A percentile compares a stretch with the other conserved stretches of the same genome.
These are phyloP conservation scores for Intubia oerlemansii DNA, from an alignment of 2,329 filamentous ascomycete genomes.

Conservation along the genomic window DNA sequence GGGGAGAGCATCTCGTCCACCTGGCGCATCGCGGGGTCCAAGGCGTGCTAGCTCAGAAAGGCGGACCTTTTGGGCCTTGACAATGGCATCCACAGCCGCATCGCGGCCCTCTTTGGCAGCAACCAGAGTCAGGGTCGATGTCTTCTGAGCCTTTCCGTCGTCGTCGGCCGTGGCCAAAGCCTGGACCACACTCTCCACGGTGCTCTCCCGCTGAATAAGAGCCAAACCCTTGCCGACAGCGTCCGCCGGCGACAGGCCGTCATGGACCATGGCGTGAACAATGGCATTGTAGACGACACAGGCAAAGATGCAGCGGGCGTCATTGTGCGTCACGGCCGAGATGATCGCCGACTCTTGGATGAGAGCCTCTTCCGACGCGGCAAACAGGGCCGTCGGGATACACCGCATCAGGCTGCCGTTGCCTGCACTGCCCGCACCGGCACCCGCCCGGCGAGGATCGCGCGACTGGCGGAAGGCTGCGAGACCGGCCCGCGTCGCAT, in stretches of 20 bases:
- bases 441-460: slow-evolving; percentile 15
- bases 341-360: slow-evolving; percentile 15
- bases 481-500: slow-evolving; percentile 17
- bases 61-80: slow-evolving; percentile 10
- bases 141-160: too few relatives aligned
- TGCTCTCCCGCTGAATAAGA: too few relatives aligned
- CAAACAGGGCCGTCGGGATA: slow-evolving; percentile 21
- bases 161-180: too few relatives aligned
- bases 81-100: too few relatives aligned
- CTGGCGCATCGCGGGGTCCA: slow-evolving; percentile 10
- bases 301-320: slow-evolving; percentile 14
- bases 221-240: slow-evolving; percentile 12
- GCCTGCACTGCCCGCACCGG: slow-evolving; percentile 17
- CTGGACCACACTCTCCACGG: too few relatives aligned
- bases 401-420: slow-evolving; percentile 27
- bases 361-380: slow-evolving; percentile 9
- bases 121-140: too few relatives aligned
- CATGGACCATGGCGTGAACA: slow-evolving; percentile 13
- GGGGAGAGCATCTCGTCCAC: slow-evolving; percentile 8
- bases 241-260: slow-evolving; percentile 7
- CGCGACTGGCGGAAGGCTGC: slow-evolving; percentile 9
- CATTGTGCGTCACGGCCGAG: slow-evolving; percentile 19
- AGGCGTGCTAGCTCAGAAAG: slow-evolving; percentile 12
- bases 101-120: too few relatives aligned
- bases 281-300: slow-evolving; percentile 21